Evolutionary conservation across 1,139 yeast species (phyloP).

Genomic region (Kodamaea suecica): DNA sequence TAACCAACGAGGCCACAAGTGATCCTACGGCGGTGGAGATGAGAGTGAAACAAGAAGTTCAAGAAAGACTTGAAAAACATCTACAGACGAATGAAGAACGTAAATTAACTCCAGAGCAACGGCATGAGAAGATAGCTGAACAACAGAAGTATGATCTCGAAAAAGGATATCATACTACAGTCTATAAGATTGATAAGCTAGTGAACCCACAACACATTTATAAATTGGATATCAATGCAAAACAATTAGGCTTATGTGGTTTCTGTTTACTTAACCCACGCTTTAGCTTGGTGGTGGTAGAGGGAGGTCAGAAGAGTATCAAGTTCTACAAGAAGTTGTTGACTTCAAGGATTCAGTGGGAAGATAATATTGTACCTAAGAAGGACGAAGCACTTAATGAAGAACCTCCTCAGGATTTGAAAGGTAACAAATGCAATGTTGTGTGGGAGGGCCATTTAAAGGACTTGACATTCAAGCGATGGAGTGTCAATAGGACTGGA

Average conservation of each 20-base stretch:
- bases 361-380: slow-evolving; percentile 30
- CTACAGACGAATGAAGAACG: slow-evolving; percentile 59
- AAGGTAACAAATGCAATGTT: neutral
- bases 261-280: slow-evolving; percentile 41
- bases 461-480: slow-evolving; percentile 53
- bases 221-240: slow-evolving; percentile 77
- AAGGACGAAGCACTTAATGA: slow-evolving; percentile 15
- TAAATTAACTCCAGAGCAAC: slow-evolving; percentile 57
- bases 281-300: slow-evolving; percentile 62
- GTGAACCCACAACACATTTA: slow-evolving; percentile 65
- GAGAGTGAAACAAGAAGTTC: slow-evolving; percentile 66
- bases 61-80: slow-evolving; percentile 60
- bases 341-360: slow-evolving; percentile 68
- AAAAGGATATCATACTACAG: slow-evolving; percentile 55
- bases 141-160: slow-evolving; percentile 44
- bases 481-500: slow-evolving; percentile 54
- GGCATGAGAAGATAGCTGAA: slow-evolving; percentile 44
- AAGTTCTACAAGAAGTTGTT: slow-evolving; percentile 62
- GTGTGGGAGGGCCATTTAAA: slow-evolving; percentile 77
- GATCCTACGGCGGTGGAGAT: slow-evolving; percentile 89
- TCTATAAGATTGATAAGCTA: slow-evolving; percentile 54
- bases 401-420: neutral
- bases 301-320: slow-evolving; percentile 65
- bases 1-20: slow-evolving; percentile 80
- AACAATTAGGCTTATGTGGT: slow-evolving; percentile 66